A percentile compares a stretch with the other conserved stretches of the same genome.
These are phyloP conservation scores for Xylaria digitata DNA, from an alignment of 2,329 filamentous ascomycete species.

Conservation along the genomic window DNA sequence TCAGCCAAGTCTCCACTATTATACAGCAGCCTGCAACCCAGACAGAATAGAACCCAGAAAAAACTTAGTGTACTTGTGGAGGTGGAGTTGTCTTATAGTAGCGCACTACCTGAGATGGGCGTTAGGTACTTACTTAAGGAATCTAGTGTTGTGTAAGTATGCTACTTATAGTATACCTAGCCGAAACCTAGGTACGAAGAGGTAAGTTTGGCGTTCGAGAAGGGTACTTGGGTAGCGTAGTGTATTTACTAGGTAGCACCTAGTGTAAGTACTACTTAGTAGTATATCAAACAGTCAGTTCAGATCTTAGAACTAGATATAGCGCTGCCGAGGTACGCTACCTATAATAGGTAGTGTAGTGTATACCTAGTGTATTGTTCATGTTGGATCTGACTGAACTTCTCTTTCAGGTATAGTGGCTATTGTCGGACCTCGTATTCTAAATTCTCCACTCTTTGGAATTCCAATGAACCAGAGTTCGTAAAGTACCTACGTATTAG, in stretches of 20 bases:
- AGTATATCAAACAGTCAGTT: too few species aligned
- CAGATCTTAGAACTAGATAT: too few species aligned
- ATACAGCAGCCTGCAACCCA: background rate
- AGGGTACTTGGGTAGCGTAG: too few species aligned
- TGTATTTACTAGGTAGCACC: too few species aligned
- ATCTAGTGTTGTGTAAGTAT: too few species aligned
- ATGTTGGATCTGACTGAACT: background rate
- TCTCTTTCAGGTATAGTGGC: constrained; percentile 16
- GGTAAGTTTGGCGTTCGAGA: too few species aligned
- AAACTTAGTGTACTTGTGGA: background rate
- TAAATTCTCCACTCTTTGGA: constrained; percentile 4
- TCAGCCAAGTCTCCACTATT: constrained; percentile 19
- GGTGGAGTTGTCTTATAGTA: constrained; percentile 4
- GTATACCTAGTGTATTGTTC: background rate
- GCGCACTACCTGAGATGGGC: background rate
- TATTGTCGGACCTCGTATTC: constrained; percentile 26
- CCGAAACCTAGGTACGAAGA: too few species aligned
- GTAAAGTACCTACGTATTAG: too few species aligned
- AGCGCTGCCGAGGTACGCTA: background rate
- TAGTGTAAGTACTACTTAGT: too few species aligned
- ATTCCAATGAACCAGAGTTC: background rate
- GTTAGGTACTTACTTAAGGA: background rate
- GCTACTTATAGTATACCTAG: too few species aligned
- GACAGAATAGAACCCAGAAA: too few species aligned
- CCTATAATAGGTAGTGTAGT: constrained; percentile 1